Base-by-base conservation (phyloP, 257 asterid species). In the Solanum verrucosum region DNA sequence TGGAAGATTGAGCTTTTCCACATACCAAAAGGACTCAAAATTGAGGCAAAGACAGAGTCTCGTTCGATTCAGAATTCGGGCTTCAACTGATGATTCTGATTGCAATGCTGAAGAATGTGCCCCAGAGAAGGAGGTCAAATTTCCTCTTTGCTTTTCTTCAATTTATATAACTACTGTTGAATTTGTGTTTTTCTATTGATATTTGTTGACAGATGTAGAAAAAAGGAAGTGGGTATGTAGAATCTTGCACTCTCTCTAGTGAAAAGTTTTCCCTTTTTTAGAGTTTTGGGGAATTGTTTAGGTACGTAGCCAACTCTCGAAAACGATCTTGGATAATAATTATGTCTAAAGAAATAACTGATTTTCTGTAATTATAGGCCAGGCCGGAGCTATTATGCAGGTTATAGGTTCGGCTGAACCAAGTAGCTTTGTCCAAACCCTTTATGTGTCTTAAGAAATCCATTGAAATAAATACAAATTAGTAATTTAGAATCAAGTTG, bases 51-150 rank as follows among this genome's bases (percentile, higher is more conserved):
- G 86, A 89, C 93, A 46, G 27, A 88, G 31, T 86, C 68, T 89
- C 73, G 87, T 89, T 5, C 83, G 87, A 52, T 27, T 93, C 85
- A 91, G 87, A 87, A 75, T 90, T 46, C 89, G 91, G 88, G 94
- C 93, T 89, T 86, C 96, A 89, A 68, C 95, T 7, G 95, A 93
- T 23, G 95, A 92, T 82, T 15, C 92, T 1, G 96, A 95, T 23
- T 96, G 99, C 92, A 96, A 96, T 83, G 84, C 89, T 31, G 99
- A 97, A 88, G 99, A 97, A 92, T 96, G 99, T 87, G 99, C 98
- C 27, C 98, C 98, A 3, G 98, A 97, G 42, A 97, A 97, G 90
- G 99, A 97, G 99, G 99, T 96, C 23, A 23, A 2, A 9, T 11
- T 16, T 75, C n/a, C 49, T 46, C 12, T 56, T 84, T 46, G 33